Conservation (phyloP, 306 rosid genomes). For the Cicer chorassanicum region DNA sequence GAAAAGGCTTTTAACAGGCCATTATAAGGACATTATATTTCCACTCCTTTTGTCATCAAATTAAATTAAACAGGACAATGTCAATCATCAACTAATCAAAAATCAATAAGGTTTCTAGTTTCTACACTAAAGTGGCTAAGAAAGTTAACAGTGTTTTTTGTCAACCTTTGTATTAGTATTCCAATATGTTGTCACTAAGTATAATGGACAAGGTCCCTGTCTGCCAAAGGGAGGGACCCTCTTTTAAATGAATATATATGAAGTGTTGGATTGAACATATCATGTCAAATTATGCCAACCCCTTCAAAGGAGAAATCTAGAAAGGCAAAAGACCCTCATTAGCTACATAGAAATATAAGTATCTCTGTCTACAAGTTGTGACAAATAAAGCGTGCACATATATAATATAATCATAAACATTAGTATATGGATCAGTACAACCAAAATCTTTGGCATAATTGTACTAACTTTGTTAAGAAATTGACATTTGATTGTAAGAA, state of each 20-base stretch:
- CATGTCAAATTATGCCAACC: slow-evolving; percentile 29
- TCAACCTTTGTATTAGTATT: slow-evolving; percentile 8
- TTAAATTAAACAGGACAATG: neutral
- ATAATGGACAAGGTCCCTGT: slow-evolving; percentile 30
- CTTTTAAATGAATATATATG: slow-evolving; percentile 1
- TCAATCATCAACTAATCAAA: slow-evolving; percentile 32
- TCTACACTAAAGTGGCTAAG: slow-evolving; percentile 32
- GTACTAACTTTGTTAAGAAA: slow-evolving; percentile 3
- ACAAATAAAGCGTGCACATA: slow-evolving; percentile 39
- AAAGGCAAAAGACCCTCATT: slow-evolving; percentile 44
- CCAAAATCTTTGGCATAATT: neutral
- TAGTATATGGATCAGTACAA: slow-evolving; percentile 24
- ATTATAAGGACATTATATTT: too few relatives aligned
- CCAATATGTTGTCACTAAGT: slow-evolving; percentile 17
- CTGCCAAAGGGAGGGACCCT: slow-evolving; percentile 36
- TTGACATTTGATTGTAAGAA: slow-evolving; percentile 22
- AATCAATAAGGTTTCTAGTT: slow-evolving; percentile 23
- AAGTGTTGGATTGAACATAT: slow-evolving; percentile 30
- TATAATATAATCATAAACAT: slow-evolving; percentile 26
- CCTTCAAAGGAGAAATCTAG: slow-evolving; percentile 46
- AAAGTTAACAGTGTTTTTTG: slow-evolving; percentile 16
- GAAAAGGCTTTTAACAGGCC: too few relatives aligned
- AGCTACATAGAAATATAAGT: slow-evolving; percentile 11
- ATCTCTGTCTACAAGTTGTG: slow-evolving; percentile 36
- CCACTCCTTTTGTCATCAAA: too few relatives aligned